These are phyloP conservation scores for Debaryomyces coudertii DNA, from an alignment of 1,139 yeast species.

Conservation along the genomic window DNA sequence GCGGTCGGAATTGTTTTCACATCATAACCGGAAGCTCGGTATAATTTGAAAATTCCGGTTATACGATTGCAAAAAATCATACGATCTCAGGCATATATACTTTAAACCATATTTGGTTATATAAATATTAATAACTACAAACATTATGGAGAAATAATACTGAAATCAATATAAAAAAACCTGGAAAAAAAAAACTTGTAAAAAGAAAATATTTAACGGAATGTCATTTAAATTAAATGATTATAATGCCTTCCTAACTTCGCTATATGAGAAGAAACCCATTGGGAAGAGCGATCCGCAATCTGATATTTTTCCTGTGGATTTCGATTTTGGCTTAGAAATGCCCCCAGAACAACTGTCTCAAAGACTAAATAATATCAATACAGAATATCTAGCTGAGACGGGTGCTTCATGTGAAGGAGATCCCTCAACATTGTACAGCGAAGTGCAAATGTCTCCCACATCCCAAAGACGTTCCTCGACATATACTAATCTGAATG, in stretches of 20 bases:
- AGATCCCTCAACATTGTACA: no score
- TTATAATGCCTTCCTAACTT: constrained; percentile 34
- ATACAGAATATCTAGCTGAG: constrained; percentile 15
- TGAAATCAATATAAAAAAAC: background rate
- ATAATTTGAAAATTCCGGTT: background rate
- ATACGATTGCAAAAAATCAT: constrained; percentile 12
- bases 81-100: constrained; percentile 7
- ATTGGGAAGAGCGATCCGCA: background rate
- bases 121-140: background rate
- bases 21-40: background rate
- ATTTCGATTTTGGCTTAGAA: constrained; percentile 35
- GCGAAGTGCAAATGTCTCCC: no score
- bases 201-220: background rate
- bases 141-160: background rate
- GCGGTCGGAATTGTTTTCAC: background rate
- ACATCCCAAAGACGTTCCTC: no score
- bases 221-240: constrained; percentile 39
- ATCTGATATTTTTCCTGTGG: constrained; percentile 26
- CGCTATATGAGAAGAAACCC: constrained; percentile 28
- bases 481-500: no score
- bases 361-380: background rate
- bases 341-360: constrained; percentile 10
- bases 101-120: background rate
- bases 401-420: constrained; percentile 11
- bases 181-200: background rate